Conservation (phyloP, 805 yeast genomes). For the Kuraishia floccosa region DNA sequence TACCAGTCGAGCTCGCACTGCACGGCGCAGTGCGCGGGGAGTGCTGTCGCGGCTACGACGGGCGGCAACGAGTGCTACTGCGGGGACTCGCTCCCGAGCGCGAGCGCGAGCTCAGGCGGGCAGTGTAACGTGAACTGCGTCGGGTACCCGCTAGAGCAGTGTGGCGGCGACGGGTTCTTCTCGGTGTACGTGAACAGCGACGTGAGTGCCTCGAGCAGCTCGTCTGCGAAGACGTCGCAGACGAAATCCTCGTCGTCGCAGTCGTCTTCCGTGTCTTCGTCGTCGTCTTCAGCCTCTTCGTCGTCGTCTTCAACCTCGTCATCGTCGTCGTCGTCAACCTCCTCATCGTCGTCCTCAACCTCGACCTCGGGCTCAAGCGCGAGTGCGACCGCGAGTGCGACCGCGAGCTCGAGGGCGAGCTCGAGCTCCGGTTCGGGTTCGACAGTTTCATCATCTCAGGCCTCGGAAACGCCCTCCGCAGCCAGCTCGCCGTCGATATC, state of each 20-base stretch:
- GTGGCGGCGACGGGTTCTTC: constrained; percentile 44
- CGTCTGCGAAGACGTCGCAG: constrained; percentile 8
- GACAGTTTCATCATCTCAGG: no score
- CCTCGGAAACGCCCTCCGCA: no score
- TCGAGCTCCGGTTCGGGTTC: no score
- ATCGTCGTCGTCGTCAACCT: constrained; percentile 12
- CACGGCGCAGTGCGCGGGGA: constrained; percentile 30
- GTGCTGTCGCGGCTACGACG: constrained; percentile 37
- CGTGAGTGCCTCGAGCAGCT: constrained; percentile 18
- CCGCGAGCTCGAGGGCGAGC: no score
- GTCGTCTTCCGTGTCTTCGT: constrained; percentile 5
- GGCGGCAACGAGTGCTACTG: constrained; percentile 56
- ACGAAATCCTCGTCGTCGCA: constrained; percentile 7
- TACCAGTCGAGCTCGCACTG: constrained; percentile 57
- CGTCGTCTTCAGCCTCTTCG: constrained; percentile 6
- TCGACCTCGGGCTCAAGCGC: constrained; percentile 5
- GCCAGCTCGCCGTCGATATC: no score
- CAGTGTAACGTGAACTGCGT: constrained; percentile 37
- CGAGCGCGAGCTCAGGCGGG: constrained; percentile 13
- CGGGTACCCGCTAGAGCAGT: constrained; percentile 51
- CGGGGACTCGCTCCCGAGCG: constrained; percentile 33
- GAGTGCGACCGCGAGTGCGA: constrained; percentile 5
- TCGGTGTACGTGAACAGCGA: constrained; percentile 6
- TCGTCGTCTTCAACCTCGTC: constrained; percentile 7
- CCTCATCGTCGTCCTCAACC: constrained; percentile 7